A percentile compares a stretch with the other conserved stretches of the same genome.
These are phyloP conservation scores for Senna siamea DNA, from an alignment of 306 rosid genomes.

Conservation along the genomic window DNA sequence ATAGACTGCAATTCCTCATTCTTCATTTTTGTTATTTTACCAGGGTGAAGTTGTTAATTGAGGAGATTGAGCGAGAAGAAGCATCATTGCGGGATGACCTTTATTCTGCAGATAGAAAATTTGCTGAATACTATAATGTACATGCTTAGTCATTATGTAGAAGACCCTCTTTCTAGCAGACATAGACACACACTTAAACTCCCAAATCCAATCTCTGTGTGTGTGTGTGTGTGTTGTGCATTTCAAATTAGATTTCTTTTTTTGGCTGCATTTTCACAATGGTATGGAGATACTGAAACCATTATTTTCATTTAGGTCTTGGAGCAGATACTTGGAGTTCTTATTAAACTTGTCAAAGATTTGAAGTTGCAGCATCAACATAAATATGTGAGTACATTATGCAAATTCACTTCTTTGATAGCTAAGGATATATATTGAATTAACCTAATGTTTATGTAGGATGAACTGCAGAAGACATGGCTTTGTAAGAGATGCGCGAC, in stretches of 20 bases:
- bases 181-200: constrained; percentile 18
- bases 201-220: background rate
- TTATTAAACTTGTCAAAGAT: constrained; percentile 87
- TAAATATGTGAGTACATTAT: constrained; percentile 63
- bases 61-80: constrained; percentile 93
- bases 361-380: constrained; percentile 95
- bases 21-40: constrained; percentile 38
- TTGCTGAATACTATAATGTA: constrained; percentile 89
- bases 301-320: constrained; percentile 63
- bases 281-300: constrained; percentile 16
- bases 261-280: constrained; percentile 9
- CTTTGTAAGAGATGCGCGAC: constrained; percentile 93
- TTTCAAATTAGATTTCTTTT: constrained; percentile 31
- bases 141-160: constrained; percentile 32
- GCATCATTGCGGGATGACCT: constrained; percentile 80
- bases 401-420: constrained; percentile 32
- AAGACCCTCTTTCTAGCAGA: constrained; percentile 31
- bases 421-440: constrained; percentile 25
- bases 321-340: constrained; percentile 93
- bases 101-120: constrained; percentile 84
- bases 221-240: constrained; percentile 10
- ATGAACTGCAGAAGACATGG: constrained; percentile 87
- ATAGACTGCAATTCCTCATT: constrained; percentile 25
- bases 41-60: constrained; percentile 87
- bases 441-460: constrained; percentile 49